These are phyloP conservation scores for Ascochyta viciae-villosae DNA, from an alignment of 2,329 filamentous ascomycete genomes.

Conservation along the genomic window DNA sequence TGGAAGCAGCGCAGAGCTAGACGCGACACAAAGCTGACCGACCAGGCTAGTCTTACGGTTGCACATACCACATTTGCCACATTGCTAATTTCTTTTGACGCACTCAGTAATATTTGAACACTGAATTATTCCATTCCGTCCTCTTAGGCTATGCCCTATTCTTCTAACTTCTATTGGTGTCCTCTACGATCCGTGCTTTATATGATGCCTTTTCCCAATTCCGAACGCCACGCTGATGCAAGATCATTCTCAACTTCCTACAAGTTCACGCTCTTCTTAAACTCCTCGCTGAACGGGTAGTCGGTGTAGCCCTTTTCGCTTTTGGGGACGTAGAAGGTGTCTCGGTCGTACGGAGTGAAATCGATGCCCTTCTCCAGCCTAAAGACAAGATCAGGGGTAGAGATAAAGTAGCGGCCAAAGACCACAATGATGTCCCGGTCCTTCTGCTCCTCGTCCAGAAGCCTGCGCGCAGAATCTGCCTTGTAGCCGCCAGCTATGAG, in stretches of 20 bases:
- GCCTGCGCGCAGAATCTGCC: conserved; percentile 46
- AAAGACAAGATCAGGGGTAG: conserved; percentile 58
- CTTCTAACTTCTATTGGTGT: not conserved
- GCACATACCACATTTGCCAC: no score
- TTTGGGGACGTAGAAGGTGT: conserved; percentile 53
- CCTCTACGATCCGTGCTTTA: not conserved
- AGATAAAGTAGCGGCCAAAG: conserved; percentile 59
- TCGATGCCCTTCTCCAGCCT: conserved; percentile 53
- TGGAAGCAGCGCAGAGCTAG: no score
- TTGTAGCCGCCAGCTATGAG: conserved; percentile 54
- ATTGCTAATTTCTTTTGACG: no score
- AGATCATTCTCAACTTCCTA: not conserved
- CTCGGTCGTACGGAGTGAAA: conserved; percentile 55
- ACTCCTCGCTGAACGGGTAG: conserved; percentile 41
- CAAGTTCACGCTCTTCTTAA: conserved; percentile 6
- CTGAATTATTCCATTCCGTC: no score
- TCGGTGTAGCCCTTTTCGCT: conserved; percentile 51
- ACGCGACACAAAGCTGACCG: no score
- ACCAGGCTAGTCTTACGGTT: no score
- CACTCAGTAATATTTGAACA: no score
- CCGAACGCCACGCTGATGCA: conserved; percentile 12
- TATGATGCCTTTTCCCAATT: not conserved
- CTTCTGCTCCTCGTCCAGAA: conserved; percentile 52
- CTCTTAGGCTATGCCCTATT: not conserved
- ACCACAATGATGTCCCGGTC: conserved; percentile 55